Evolutionary conservation across 2,329 filamentous ascomycete species (phyloP).

Genomic region (Furcasterigmium sp.): DNA sequence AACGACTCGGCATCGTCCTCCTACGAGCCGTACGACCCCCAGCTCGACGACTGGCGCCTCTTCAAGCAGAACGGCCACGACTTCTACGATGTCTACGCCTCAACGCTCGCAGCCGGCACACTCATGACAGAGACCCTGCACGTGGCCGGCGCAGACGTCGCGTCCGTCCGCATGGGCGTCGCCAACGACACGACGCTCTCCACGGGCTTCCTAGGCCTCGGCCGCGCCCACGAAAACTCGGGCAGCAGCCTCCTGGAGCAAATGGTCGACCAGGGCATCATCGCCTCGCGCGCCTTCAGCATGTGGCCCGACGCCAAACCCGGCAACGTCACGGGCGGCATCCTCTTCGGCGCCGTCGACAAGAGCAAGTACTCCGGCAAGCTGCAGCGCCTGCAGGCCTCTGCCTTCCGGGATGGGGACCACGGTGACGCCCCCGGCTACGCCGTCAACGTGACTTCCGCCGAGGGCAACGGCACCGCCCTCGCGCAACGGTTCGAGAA

Average conservation of each 20-base stretch:
- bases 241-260: constrained; percentile 46
- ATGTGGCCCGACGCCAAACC: constrained; percentile 45
- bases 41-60: too few relatives aligned
- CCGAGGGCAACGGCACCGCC: background rate
- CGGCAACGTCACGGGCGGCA: background rate
- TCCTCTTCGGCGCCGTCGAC: constrained; percentile 9
- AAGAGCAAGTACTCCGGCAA: constrained; percentile 11
- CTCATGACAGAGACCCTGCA: constrained; percentile 35
- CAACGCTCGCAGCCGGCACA: constrained; percentile 38
- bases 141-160: background rate
- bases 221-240: background rate
- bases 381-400: constrained; percentile 12
- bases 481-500: background rate
- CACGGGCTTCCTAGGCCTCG: background rate
- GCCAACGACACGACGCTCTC: background rate
- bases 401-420: background rate
- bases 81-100: background rate
- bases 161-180: constrained; percentile 38
- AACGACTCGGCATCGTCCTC: constrained; percentile 35
- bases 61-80: background rate
- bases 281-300: constrained; percentile 61
- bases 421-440: background rate
- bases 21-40: background rate
- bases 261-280: constrained; percentile 44
- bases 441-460: background rate